Evolutionary conservation across 805 yeast species (phyloP), one percentile per base, ranked within the genome.

Genomic region (Maudiozyma barnettii): DNA sequence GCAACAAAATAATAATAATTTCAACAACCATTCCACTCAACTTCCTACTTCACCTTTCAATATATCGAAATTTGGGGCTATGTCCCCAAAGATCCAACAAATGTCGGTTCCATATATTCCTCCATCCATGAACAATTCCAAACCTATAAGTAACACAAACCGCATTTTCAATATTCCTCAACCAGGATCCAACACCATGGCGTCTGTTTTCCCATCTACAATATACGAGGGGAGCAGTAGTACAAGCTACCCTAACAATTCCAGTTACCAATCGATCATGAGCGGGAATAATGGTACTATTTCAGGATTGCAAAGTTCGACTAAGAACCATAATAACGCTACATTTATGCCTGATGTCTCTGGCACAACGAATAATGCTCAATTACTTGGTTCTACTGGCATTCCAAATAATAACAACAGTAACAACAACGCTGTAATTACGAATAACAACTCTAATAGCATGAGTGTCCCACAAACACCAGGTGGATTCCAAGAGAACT

Each of bases 101-200:
- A 29, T 44, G 42, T 44, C 46, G 26, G 41, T 44, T 6, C 46
- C 46, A 38, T 44, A 38, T 19, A 38, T 38, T 10, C 46, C 46
- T 14, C 14, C 23, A 1, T 7, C 37, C n/a, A 36, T 39, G 21
- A 44, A 38, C 23, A 20, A 37, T 29, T 5, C 20, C 4, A 38
- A 33, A 8, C 38, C 21, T 22, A 19, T 12, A 3, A 19, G 12
- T 19, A 31, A 30, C 19, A 9, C 19, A 14, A 42, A 21, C 10
- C 31, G 19, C 4, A 40, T 29, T 9, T 26, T 40, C 14, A 40
- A 26, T 16, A 14, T 40, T 9, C 43, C 33, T 5, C 43, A 23
- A 16, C 35, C n/a, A 14, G 20, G 20, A 10, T 19, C 39, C 16
- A 31, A 43, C n/a, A 39, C 18, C 9, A 42, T 21, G 31, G 26